Evolutionary conservation across 768 basidiomycete genomes (phyloP), one percentile per base, ranked within the genome.

Genomic region (Mycena filopes): DNA sequence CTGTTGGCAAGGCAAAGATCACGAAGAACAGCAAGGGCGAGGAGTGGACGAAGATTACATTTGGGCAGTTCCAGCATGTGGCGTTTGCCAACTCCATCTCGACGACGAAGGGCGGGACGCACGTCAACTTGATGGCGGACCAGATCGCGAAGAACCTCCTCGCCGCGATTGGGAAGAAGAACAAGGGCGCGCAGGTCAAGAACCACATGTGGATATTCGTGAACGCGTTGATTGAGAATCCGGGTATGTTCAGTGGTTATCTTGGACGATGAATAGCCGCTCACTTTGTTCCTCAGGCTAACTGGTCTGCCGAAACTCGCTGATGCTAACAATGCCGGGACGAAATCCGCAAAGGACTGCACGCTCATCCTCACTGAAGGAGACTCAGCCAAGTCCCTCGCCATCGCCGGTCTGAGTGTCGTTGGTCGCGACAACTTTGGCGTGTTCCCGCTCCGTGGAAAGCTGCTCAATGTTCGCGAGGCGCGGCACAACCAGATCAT

Each of bases 191-290:
- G n/a, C 86, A 92, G 1, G 92, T 99, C 73, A 99, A 98, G 77
- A 96, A 92, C 72, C 96, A 99, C 75, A 95, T 99, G 89, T 96
- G 94, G 95, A 86, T 99, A 57, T 99, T 99, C 73, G 90, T 99
- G 74, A 99, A 98, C 72, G 89, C 94, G 16, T 83, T 98, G 65
- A 91, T 99, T 69, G 96, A 97, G 80, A 99, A 99, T 74, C 97
- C 98, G 11, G n/a, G n/a, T n/a, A n/a, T n/a, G n/a, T n/a, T n/a
- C n/a, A n/a, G n/a, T n/a, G n/a, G n/a, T n/a, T n/a, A 12, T 63
- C 36, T 57, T 43, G 15, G n/a, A n/a, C n/a, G n/a, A n/a, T 33
- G n/a, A 26, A 33, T 36, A 15, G 48, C 25, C 7, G 18, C 45
- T 63, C 59, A 47, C 29, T 25, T 53, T 23, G 1, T 47, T 23